Conservation (phyloP, 192 early-diverging fungal species). For the Backusella liffmaniae region DNA sequence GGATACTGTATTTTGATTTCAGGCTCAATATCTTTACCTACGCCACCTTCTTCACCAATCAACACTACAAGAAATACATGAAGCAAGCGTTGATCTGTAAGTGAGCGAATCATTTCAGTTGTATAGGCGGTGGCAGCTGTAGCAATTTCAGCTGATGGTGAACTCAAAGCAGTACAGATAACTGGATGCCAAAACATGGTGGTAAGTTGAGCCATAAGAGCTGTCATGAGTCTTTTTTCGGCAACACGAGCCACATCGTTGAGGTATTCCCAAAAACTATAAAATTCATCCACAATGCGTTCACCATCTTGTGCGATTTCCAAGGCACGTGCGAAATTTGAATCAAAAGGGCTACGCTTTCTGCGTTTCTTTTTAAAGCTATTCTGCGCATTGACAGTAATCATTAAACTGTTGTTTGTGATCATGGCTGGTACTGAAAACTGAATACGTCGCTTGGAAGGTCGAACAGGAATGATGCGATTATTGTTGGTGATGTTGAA, state of each 20-base stretch:
- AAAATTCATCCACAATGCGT: constrained; percentile 34
- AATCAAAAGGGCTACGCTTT: constrained; percentile 36
- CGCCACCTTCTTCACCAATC: constrained; percentile 37
- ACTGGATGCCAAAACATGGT: constrained; percentile 41
- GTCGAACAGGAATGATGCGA: constrained; percentile 30
- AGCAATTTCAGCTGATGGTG: constrained; percentile 27
- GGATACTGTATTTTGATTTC: constrained; percentile 13
- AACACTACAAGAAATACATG: constrained; percentile 34
- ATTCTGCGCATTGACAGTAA: constrained; percentile 32
- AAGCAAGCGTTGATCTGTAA: constrained; percentile 36
- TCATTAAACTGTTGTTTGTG: constrained; percentile 33
- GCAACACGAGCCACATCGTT: constrained; percentile 39
- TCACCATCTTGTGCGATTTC: constrained; percentile 23
- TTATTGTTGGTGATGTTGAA: constrained; percentile 32
- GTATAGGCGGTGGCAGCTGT: constrained; percentile 37
- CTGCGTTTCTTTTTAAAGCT: constrained; percentile 34
- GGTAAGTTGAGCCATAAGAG: constrained; percentile 35
- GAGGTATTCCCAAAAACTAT: constrained; percentile 39
- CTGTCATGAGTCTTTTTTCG: constrained; percentile 35
- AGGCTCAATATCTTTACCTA: constrained; percentile 39
- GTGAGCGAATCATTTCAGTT: constrained; percentile 39
- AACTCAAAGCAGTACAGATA: constrained; percentile 31
- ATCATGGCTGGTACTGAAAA: constrained; percentile 38
- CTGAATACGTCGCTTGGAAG: constrained; percentile 23
- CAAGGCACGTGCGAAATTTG: constrained; percentile 27